These are phyloP conservation scores for Gastrodia elata DNA, from an alignment of 106 monocot genomes.

Conservation along the genomic window DNA sequence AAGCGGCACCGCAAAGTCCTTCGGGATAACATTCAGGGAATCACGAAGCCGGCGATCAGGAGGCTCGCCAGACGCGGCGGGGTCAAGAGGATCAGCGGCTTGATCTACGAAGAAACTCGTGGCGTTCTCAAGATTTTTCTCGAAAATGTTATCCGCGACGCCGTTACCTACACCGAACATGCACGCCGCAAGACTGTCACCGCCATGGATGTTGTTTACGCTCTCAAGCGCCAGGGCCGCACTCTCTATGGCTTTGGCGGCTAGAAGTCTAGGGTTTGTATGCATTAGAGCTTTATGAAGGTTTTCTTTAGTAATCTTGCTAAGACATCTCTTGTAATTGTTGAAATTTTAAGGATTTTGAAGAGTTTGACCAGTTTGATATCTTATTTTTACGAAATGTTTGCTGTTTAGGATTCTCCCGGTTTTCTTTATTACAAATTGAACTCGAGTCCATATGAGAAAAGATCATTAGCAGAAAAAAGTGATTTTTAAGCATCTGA, in stretches of 20 bases:
- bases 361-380: too few relatives aligned
- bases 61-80: conserved; percentile 6
- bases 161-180: conserved; percentile 90
- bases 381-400: too few relatives aligned
- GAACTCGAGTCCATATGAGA: too few relatives aligned
- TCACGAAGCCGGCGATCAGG: conserved; percentile 13
- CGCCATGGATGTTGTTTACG: conserved; percentile 40
- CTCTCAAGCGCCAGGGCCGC: conserved; percentile 29
- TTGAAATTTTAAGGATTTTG: too few relatives aligned
- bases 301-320: too few relatives aligned
- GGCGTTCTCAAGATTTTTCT: conserved; percentile 18
- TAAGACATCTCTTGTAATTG: too few relatives aligned
- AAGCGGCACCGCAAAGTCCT: conserved; percentile 14
- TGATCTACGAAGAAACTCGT: conserved; percentile 13
- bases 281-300: too few relatives aligned
- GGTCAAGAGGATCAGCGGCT: conserved; percentile 13
- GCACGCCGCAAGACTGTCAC: conserved; percentile 30
- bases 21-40: conserved; percentile 13
- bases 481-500: too few relatives aligned
- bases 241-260: conserved; percentile 8
- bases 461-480: too few relatives aligned
- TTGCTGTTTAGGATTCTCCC: too few relatives aligned
- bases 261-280: not conserved
- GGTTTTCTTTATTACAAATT: too few relatives aligned
- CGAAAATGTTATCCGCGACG: conserved; percentile 87